Base-by-base conservation (phyloP, 352 stramenopile species). In the Globisporangium irregulare region DNA sequence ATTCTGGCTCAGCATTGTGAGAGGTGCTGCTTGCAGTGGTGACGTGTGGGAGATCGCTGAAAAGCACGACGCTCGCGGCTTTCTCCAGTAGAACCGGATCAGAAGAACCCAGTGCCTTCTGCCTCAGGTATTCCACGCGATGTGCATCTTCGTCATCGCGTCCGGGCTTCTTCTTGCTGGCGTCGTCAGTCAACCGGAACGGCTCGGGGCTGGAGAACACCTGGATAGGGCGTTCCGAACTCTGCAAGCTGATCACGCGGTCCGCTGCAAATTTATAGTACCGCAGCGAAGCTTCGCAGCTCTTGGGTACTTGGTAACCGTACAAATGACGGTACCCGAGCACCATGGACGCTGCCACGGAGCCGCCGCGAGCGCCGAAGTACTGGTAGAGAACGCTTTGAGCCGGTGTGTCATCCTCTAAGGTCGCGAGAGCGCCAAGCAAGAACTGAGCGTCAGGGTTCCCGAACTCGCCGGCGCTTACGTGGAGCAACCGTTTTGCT, bases 211-310 rank as follows among this genome's bases (percentile, higher is more conserved):
- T 75, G 0, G 78, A 72, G 64, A 81, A 90, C 18, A 82, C 48
- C 55, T 85, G 75, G 6, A 81, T 64, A 1, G 78, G 74, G 8
- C 68, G 67, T 7, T 67, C 66, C 9, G 54, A 55, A 14, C 57
- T 62, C 61, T 84, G 62, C 27, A 72, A 36, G 0, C 68, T 61
- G 3, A 86, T 79, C 34, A 87, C 79, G 14, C 77, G 73, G 43
- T 85, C 81, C 0, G 89, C 90, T 0, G 83, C 89, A 14, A 75
- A 74, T 59, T 93, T 91, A 77, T 97, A 96, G 76, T 93, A 80
- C 24, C 70, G 64, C 27, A 96, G 59, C 4, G 90, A 77, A 8
- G 65, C 46, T 14, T 83, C 74, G 64, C 90, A 96, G 6, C 75
- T 87, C 32, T 71, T 76, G 1, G 75, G 68, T 1, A 84, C 73